These are phyloP conservation scores for Umbelopsis sp. DNA, from an alignment of 192 early-diverging fungal species.

Conservation along the genomic window DNA sequence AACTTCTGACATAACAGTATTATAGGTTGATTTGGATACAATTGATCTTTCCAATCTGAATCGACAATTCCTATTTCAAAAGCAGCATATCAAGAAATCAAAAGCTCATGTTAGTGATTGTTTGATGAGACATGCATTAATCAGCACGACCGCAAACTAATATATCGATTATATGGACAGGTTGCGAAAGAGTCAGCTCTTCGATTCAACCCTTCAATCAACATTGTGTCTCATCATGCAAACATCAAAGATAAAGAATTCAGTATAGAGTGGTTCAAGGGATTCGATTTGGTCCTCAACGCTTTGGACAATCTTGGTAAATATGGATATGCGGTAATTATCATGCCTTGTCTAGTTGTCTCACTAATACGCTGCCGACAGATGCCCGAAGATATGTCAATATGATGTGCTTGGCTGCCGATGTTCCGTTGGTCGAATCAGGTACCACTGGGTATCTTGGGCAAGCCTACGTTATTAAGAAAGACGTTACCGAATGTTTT, in stretches of 20 bases:
- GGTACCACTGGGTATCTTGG: constrained; percentile 95
- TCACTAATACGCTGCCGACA: constrained; percentile 28
- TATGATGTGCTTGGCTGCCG: constrained; percentile 90
- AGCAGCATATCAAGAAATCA: constrained; percentile 87
- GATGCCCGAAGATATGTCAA: constrained; percentile 95
- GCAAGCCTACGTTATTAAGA: constrained; percentile 86
- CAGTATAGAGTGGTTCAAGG: constrained; percentile 83
- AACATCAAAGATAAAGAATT: constrained; percentile 91
- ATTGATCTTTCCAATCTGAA: constrained; percentile 99
- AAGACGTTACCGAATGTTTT: constrained; percentile 84
- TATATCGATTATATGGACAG: constrained; percentile 32
- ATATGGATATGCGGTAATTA: neutral
- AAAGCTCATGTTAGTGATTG: constrained; percentile 77
- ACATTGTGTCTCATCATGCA: constrained; percentile 76
- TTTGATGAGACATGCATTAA: neutral
- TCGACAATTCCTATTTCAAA: constrained; percentile 99
- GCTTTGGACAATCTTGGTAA: constrained; percentile 95
- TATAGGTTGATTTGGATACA: constrained; percentile 93
- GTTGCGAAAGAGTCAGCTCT: constrained; percentile 85
- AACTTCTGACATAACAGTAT: neutral
- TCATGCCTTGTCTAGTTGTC: neutral
- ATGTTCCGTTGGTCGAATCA: constrained; percentile 92
- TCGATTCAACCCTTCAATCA: constrained; percentile 80
- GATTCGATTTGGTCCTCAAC: constrained; percentile 92
- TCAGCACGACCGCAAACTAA: neutral